Evolutionary conservation across 2,329 filamentous ascomycete genomes (phyloP).

Genomic region (Paraphoma chrysanthemicola): DNA sequence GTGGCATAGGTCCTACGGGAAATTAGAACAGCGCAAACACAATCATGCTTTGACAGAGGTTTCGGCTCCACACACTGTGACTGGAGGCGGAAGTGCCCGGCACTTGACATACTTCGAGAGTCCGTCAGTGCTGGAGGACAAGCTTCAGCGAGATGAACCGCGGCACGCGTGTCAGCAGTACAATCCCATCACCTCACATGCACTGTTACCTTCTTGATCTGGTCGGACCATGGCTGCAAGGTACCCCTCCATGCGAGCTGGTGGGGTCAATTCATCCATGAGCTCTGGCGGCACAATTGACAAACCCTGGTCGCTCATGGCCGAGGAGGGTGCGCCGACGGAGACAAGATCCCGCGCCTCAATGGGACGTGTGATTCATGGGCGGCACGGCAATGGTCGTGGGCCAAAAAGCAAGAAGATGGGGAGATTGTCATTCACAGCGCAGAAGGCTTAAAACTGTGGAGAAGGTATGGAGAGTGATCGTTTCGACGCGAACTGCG

Average conservation of each 20-base stretch:
- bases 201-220: conserved; percentile 40
- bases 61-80: background rate
- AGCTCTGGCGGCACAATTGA: conserved; percentile 27
- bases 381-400: conserved; percentile 13
- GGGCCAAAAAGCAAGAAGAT: conserved; percentile 16
- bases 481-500: conserved; percentile 5
- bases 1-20: no score
- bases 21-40: background rate
- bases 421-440: conserved; percentile 1
- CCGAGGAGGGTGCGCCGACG: conserved; percentile 29
- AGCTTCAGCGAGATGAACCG: conserved; percentile 6
- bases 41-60: background rate
- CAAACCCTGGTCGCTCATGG: conserved; percentile 21
- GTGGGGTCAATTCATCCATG: conserved; percentile 30
- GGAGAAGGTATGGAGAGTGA: conserved; percentile 4
- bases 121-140: background rate
- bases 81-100: background rate
- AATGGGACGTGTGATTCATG: conserved; percentile 10
- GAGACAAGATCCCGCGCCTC: conserved; percentile 30
- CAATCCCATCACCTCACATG: conserved; percentile 11
- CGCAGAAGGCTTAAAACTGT: background rate
- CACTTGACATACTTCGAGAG: background rate
- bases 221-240: conserved; percentile 15
- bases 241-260: conserved; percentile 31
- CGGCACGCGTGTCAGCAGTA: conserved; percentile 21